These are phyloP conservation scores for Colletotrichum horii DNA, from an alignment of 2,329 filamentous ascomycete species.

Conservation along the genomic window DNA sequence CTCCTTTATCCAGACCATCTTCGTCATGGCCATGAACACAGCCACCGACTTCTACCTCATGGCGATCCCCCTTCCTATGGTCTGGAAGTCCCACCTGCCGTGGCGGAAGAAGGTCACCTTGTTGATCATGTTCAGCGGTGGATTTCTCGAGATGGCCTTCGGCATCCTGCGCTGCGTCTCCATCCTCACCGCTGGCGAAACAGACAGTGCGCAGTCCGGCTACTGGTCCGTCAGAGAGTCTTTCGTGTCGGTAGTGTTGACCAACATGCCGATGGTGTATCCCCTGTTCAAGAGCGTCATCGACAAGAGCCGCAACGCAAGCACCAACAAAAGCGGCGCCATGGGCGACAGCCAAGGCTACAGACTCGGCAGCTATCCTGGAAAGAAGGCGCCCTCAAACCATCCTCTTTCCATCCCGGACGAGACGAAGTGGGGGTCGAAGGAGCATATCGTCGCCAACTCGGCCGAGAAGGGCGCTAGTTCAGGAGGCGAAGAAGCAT, in stretches of 20 bases:
- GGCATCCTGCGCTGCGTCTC: constrained; percentile 14
- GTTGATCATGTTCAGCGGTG: constrained; percentile 17
- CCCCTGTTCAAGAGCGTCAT: constrained; percentile 32
- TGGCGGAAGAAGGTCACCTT: constrained; percentile 13
- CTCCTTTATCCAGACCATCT: constrained; percentile 2
- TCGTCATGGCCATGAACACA: constrained; percentile 15
- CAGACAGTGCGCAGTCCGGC: constrained; percentile 34
- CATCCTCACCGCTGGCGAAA: constrained; percentile 26
- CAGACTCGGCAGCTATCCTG: constrained; percentile 6
- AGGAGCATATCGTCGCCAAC: background rate
- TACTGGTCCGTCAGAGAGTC: constrained; percentile 45
- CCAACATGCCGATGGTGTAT: constrained; percentile 45
- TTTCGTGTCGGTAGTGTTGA: constrained; percentile 43
- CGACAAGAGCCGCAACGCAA: constrained; percentile 24
- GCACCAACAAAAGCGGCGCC: background rate
- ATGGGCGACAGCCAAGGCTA: background rate
- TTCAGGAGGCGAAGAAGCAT: background rate
- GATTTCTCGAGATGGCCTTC: constrained; percentile 15
- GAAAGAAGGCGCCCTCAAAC: background rate
- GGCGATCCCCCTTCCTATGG: constrained; percentile 9
- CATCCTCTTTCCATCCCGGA: background rate
- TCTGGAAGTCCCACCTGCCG: constrained; percentile 6
- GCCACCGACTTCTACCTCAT: constrained; percentile 11
- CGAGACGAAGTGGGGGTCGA: background rate
- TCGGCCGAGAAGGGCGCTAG: background rate